Evolutionary conservation across 169 alveolate species (phyloP).

Genomic region (Plasmodium relictum): DNA sequence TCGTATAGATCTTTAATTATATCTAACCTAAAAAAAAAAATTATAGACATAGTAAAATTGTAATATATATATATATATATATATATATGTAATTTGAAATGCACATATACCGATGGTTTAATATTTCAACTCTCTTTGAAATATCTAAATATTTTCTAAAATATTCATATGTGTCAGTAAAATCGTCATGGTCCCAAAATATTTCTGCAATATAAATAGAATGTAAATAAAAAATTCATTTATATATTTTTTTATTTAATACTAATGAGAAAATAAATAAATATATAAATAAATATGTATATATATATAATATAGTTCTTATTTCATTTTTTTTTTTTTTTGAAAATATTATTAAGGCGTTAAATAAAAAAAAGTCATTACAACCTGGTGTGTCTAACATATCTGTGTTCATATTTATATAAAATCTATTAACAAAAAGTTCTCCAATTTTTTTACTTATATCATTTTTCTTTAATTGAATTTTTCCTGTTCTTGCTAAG

Average conservation of each 20-base stretch:
- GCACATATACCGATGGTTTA: conserved; percentile 85
- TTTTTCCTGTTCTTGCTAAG: conserved; percentile 87
- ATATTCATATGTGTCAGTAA: conserved; percentile 85
- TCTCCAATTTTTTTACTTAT: conserved; percentile 89
- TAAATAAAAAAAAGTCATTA: background rate
- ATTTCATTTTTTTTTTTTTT: background rate
- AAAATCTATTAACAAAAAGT: conserved; percentile 88
- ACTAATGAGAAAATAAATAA: too few relatives aligned
- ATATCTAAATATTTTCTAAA: conserved; percentile 88
- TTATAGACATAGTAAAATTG: background rate
- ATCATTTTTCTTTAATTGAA: conserved; percentile 86
- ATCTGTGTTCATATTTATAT: conserved; percentile 89
- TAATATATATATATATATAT: background rate
- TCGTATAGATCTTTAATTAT: conserved; percentile 90
- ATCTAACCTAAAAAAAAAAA: conserved; percentile 79
- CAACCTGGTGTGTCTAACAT: conserved; percentile 90
- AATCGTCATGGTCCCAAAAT: conserved; percentile 91
- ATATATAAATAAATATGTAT: background rate
- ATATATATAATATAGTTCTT: background rate
- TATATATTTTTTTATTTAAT: background rate
- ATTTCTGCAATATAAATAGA: conserved; percentile 77
- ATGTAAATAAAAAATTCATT: background rate
- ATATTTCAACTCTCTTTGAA: conserved; percentile 89
- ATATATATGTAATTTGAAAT: background rate
- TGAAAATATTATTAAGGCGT: background rate